These are phyloP conservation scores for Chenopodium suecicum DNA, from an alignment of 148 eudicot species.

Conservation along the genomic window DNA sequence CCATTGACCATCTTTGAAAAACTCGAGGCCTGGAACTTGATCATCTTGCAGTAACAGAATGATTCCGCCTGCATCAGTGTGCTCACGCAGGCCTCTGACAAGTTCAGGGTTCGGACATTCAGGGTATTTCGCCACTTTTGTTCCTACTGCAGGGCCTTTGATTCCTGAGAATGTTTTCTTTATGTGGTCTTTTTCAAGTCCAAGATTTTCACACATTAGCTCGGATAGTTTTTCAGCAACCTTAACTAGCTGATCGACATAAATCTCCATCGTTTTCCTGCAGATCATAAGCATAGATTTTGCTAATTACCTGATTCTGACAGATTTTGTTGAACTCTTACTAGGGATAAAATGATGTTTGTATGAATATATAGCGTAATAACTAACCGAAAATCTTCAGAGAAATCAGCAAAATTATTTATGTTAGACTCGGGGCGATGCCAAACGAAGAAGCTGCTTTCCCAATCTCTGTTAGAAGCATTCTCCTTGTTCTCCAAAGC, in stretches of 20 bases:
- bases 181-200: conserved; percentile 48
- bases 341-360: no score
- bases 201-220: conserved; percentile 75
- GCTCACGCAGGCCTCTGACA: conserved; percentile 78
- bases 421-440: conserved; percentile 70
- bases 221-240: conserved; percentile 68
- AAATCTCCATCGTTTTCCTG: conserved; percentile 65
- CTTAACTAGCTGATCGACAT: conserved; percentile 55
- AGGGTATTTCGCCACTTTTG: conserved; percentile 84
- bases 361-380: background rate
- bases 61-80: conserved; percentile 90
- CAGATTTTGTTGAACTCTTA: background rate
- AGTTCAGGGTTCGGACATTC: conserved; percentile 69
- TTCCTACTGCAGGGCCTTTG: conserved; percentile 64
- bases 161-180: conserved; percentile 58
- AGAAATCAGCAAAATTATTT: conserved; percentile 41
- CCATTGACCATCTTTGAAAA: conserved; percentile 72
- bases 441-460: conserved; percentile 62
- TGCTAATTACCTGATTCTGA: background rate
- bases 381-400: conserved; percentile 56
- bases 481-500: conserved; percentile 38
- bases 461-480: conserved; percentile 61
- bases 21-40: conserved; percentile 82
- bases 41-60: conserved; percentile 86
- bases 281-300: conserved; percentile 8